phyloP scores from a whole-genome alignment of 306 rosid genomes.

The Alnus rubra region DNA sequence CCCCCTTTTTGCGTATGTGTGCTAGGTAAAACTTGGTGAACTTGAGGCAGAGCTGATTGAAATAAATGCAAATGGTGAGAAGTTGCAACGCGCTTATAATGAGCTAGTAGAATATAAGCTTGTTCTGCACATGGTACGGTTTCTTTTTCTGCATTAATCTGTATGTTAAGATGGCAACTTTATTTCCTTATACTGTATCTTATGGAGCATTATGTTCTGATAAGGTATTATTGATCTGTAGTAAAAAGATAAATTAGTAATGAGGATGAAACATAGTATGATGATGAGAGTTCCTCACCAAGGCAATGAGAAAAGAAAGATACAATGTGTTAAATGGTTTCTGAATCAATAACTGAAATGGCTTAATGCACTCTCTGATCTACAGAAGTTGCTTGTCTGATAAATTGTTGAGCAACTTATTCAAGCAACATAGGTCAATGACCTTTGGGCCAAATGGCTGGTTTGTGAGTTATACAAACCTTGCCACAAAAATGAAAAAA shows the following conservation, averaged over 20 bases:
- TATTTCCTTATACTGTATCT: background rate
- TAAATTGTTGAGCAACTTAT: background rate
- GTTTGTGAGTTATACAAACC: background rate
- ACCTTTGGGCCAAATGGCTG: background rate
- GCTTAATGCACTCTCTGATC: background rate
- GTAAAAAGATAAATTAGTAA: background rate
- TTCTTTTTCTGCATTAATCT: constrained; percentile 11
- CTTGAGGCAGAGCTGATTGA: constrained; percentile 85
- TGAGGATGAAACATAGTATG: background rate
- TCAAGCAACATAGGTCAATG: background rate
- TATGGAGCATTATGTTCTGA: background rate
- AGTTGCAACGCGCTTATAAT: constrained; percentile 84
- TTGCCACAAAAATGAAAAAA: background rate
- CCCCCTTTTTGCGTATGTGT: constrained; percentile 24
- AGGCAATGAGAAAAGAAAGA: background rate
- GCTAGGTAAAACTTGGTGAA: constrained; percentile 82
- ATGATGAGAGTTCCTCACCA: background rate
- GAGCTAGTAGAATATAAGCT: constrained; percentile 92
- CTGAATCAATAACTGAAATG: background rate
- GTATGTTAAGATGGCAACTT: background rate
- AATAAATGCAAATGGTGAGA: constrained; percentile 89
- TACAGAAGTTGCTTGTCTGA: background rate
- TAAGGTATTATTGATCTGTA: background rate
- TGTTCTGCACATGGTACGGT: constrained; percentile 77
- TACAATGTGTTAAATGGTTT: background rate